Evolutionary conservation across 2,329 filamentous ascomycete species (phyloP), one percentile per base, ranked within the genome.

Genomic region (Aureobasidium sp.): DNA sequence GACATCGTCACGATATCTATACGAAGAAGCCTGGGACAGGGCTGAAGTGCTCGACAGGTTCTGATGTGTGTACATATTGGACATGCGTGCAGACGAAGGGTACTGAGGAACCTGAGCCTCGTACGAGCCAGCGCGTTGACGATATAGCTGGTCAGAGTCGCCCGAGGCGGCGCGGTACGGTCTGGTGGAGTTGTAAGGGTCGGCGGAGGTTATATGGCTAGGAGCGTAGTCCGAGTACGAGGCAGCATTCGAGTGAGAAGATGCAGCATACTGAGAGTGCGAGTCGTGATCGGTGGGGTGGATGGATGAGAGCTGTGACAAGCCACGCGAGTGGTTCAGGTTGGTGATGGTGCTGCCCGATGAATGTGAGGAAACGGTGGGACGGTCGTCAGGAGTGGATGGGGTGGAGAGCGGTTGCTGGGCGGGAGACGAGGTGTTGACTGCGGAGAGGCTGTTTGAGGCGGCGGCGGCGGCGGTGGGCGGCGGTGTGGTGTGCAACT

Each of bases 1-100:
- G 41, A 65, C 61, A 34, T 76, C 73, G 56, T 75, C 72, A 53
- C 71, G 69, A 61, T 76, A 77, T 56, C 74, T 61, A 61, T 76
- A 74, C 22, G 71, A 71, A 42, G 68, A 68, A 64, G 60, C 69
- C 62, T 63, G 64, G n/a, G 65, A 65, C 17, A 65, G 60, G 25
- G 62, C 64, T 19, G 74, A 76, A 62, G 70, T 71, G 22, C 71
- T 68, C 32, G 74, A 76, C 32, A 69, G 62, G 59, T 76, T 76
- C 38, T 69, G 64, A 57, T 76, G 74, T 59, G 65, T 71, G 64
- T 77, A 76, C 65, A 77, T 69, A 58, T 66, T 51, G 22, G 51
- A 53, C 51, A 53, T 53, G 41, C 51, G 51, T 22, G 39, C 39
- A 25, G 38, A 53, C 3, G 40, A n/a, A 54, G 53, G 34, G 19